These are phyloP conservation scores for Juncus inflexus DNA, from an alignment of 176 grass and related monocot species.

Conservation along the genomic window DNA sequence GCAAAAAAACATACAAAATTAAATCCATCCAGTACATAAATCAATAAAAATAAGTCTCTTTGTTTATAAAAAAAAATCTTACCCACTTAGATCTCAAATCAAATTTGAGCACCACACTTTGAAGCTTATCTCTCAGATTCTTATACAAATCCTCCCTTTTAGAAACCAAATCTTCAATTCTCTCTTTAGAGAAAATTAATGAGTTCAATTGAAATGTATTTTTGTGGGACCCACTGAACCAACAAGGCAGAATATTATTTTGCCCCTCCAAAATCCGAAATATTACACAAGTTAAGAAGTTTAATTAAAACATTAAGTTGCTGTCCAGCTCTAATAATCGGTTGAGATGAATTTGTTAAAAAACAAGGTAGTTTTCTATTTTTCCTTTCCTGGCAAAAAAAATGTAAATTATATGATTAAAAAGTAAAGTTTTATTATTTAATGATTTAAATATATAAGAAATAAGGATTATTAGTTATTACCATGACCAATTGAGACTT, in stretches of 20 bases:
- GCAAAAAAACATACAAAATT: background rate
- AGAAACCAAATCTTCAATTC: conserved; percentile 46
- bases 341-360: conserved; percentile 61
- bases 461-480: conserved; percentile 23
- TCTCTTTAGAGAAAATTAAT: conserved; percentile 66
- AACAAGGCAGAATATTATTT: conserved; percentile 68
- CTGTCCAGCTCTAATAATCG: conserved; percentile 70
- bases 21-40: background rate
- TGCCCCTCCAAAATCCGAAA: conserved; percentile 48
- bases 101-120: conserved; percentile 51
- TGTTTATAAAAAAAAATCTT: conserved; percentile 5
- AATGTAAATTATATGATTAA: conserved; percentile 10
- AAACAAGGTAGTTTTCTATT: conserved; percentile 76
- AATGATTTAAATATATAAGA: conserved; percentile 28
- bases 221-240: conserved; percentile 41
- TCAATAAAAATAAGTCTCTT: background rate
- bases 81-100: conserved; percentile 38
- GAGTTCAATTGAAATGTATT: conserved; percentile 52
- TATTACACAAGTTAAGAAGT: conserved; percentile 66
- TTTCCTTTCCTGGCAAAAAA: conserved; percentile 56
- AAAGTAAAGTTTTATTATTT: background rate
- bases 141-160: conserved; percentile 73
- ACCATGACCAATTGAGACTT: conserved; percentile 57
- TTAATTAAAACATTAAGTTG: conserved; percentile 97
- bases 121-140: conserved; percentile 59